These are phyloP conservation scores for Hygrophorus pudorinus DNA, from an alignment of 768 basidiomycete species.

Conservation along the genomic window DNA sequence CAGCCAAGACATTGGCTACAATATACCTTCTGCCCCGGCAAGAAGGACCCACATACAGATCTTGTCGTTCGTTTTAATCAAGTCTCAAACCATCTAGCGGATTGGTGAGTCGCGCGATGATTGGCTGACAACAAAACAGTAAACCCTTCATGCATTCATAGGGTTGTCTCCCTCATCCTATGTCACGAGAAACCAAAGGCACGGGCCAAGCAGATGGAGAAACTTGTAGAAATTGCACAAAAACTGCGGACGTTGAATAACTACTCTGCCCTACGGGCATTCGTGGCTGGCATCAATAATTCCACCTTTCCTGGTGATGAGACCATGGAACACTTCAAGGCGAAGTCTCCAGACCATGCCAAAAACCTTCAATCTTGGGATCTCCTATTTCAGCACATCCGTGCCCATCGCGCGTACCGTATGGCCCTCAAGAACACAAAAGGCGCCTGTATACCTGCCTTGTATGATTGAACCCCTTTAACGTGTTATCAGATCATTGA, in stretches of 20 bases:
- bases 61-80: constrained; percentile 66
- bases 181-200: constrained; percentile 71
- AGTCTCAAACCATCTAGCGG: constrained; percentile 74
- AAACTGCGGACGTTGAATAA: constrained; percentile 79
- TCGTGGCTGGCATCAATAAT: constrained; percentile 88
- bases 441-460: constrained; percentile 78
- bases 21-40: constrained; percentile 61
- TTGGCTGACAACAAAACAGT: neutral
- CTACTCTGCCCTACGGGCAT: constrained; percentile 85
- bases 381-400: constrained; percentile 68
- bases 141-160: constrained; percentile 20
- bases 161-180: constrained; percentile 87
- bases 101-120: constrained; percentile 45
- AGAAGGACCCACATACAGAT: constrained; percentile 54
- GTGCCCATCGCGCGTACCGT: constrained; percentile 86
- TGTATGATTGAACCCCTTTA: constrained; percentile 34
- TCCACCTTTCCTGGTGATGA: constrained; percentile 70
- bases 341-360: constrained; percentile 53
- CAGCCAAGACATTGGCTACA: constrained; percentile 86
- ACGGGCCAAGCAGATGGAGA: constrained; percentile 79
- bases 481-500: constrained; percentile 6
- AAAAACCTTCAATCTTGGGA: constrained; percentile 80
- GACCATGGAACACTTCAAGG: constrained; percentile 65
- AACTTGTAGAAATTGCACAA: constrained; percentile 77
- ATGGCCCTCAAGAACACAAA: constrained; percentile 79